Evolutionary conservation across 2,329 filamentous ascomycete genomes (phyloP), one percentile per base, ranked within the genome.

Genomic region (Lomentospora prolificans): DNA sequence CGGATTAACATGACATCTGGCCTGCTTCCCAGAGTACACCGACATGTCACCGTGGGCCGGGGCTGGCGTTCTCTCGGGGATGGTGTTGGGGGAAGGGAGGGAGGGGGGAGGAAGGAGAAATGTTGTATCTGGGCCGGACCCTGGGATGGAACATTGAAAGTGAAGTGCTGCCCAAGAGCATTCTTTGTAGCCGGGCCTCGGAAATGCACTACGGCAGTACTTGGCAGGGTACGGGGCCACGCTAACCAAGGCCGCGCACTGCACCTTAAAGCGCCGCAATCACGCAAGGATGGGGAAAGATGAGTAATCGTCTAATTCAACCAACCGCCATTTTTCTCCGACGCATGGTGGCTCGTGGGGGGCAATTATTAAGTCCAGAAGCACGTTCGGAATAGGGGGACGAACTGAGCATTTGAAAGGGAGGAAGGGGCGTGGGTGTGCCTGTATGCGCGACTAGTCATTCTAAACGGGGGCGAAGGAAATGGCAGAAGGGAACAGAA

Each of bases 211-310:
- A 68, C 31, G 67, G 69, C 63, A 63, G 61, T 64, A 61, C 59
- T 64, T 64, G 55, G 60, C 60, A 53, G 58, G 58, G 58, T 63
- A 59, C 58, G 63, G 55, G 69, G 63, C 58, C 24, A 28, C 30
- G 50, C 10, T 33, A 33, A 33, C 30, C 12, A 33, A 33, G 6
- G 12, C 7, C 12, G 30, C 30, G 12, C 30, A 33, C 50, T 52
- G 28, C 50, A 52, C 50, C 28, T 52, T 48, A 22, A 48, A 25
- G 22, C 44, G 50, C 50, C 50, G 50, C 50, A 52, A 52, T 52
- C 50, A 52, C 50, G 50, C 50, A 52, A 52, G 50, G 50, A 52
- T 24, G 31, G 50, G 50, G 27, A 52, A 30, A 33, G 27, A 52
- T 52, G 50, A 52, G 50, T 52, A 52, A 52, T 52, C 50, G 44